Evolutionary conservation across 805 yeast species (phyloP).

Genomic region (Kluyveromyces starmeri): DNA sequence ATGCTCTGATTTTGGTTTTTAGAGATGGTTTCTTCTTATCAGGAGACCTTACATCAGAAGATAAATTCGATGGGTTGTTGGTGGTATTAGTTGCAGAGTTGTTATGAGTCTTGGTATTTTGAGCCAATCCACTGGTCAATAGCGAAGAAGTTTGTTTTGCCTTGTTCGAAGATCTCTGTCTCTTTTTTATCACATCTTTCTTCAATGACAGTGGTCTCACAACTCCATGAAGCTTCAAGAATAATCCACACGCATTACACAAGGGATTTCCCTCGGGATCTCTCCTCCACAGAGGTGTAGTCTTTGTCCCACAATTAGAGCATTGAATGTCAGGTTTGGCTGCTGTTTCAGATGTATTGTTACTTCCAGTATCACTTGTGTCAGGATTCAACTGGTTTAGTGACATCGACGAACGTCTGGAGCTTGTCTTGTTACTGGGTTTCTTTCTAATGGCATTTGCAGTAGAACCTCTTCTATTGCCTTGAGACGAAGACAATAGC

Average conservation of each 20-base stretch:
- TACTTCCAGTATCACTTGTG: not conserved
- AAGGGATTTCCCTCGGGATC: conserved; percentile 84
- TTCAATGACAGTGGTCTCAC: conserved; percentile 83
- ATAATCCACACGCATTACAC: conserved; percentile 93
- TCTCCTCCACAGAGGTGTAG: conserved; percentile 91
- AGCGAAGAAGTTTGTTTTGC: conserved; percentile 2
- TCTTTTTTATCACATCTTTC: conserved; percentile 84
- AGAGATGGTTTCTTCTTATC: conserved; percentile 2
- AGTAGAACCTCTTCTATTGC: conserved; percentile 4
- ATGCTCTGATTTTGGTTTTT: conserved; percentile 1
- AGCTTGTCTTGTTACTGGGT: conserved; percentile 7
- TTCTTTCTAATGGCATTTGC: conserved; percentile 9
- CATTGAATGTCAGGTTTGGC: conserved; percentile 37
- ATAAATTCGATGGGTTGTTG: not conserved
- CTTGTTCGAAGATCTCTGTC: conserved; percentile 48
- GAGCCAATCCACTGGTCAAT: not conserved
- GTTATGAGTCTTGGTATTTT: not conserved
- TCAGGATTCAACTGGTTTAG: conserved; percentile 3
- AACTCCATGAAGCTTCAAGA: conserved; percentile 84
- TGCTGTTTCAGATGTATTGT: not conserved
- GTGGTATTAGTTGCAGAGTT: not conserved
- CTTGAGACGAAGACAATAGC: conserved; percentile 8
- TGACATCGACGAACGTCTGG: conserved; percentile 7
- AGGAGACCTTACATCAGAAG: conserved; percentile 1
- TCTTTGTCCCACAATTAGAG: conserved; percentile 79